Percentiles rank a stretch among this genome's conserved stretches.
Evolutionary conservation across 192 early-diverging fungal species (phyloP).

Genomic region (Linnemannia elongata): DNA sequence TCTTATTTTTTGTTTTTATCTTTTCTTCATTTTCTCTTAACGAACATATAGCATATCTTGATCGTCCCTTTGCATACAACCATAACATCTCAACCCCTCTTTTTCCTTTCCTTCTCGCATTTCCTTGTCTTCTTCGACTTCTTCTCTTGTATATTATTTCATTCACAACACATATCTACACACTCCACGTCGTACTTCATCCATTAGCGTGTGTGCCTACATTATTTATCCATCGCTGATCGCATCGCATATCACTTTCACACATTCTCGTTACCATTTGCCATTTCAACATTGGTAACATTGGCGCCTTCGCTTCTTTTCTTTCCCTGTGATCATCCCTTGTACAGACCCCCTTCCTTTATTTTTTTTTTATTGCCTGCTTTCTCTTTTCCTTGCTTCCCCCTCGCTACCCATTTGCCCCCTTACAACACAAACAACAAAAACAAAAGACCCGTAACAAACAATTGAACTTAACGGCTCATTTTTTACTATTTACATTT

Average conservation of each 20-base stretch:
- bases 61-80: not conserved
- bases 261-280: not conserved
- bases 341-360: constrained; percentile 3
- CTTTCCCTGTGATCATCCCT: not conserved
- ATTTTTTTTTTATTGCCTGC: constrained; percentile 8
- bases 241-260: constrained; percentile 2
- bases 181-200: not conserved
- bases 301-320: no score
- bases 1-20: not conserved
- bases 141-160: not conserved
- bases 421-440: not conserved
- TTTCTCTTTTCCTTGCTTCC: constrained; percentile 3
- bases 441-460: not conserved
- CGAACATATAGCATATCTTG: not conserved
- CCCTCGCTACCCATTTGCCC: not conserved
- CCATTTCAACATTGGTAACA: not conserved
- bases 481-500: not conserved
- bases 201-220: not conserved
- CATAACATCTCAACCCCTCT: not conserved
- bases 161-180: not conserved
- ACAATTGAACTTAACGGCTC: not conserved
- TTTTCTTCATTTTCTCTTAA: not conserved
- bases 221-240: constrained; percentile 2
- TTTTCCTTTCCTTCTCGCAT: not conserved
- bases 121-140: constrained; percentile 3